Evolutionary conservation across 176 grass and related monocot genomes (phyloP), one percentile per base, ranked within the genome.

Genomic region (Cymbopogon citratus): DNA sequence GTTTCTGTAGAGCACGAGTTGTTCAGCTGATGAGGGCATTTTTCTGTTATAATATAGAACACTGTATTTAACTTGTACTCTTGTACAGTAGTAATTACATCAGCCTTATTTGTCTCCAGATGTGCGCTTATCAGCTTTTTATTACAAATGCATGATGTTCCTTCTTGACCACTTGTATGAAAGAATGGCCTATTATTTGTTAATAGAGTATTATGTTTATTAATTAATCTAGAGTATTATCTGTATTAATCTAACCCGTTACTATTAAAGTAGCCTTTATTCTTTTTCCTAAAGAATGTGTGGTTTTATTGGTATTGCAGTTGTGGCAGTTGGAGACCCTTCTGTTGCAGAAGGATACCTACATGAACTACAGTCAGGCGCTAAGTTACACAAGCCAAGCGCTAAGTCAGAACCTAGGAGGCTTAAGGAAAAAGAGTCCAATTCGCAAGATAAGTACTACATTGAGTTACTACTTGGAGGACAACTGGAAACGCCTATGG

Each of bases 291-390:
- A 79, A 81, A 69, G 67, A 49, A 9, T 52, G 12, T 1, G 3
- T 10, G 73, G 33, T 78, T 59, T 78, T 49, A 0, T 67, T 83
- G 61, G 10, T 34, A 61, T 89, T 70, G 59, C 89, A 99, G 97
- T 80, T 99, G 35, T 99, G 97, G 97, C 97, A 96, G 80, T 64
- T 99, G 80, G 97, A 99, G 87, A 99, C 97, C 12, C 83, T 99
- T 68, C 45, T 99, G 25, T 52, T 99, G 40, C 97, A 99, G 75
- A 99, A 96, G 81, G 97, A 99, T 79, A 99, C 97, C 21, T 99
- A 96, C 71, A 46, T 96, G 34, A 99, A 93, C 87, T 91, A 99
- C 80, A 95, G 92, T 65, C 93, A 95, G 57, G 97, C 97, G 3
- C 85, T 99, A 72, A 99, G 97, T 85, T 90, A 90, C 89, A 95